A percentile compares a stretch with the other conserved stretches of the same genome.
phyloP scores from a whole-genome alignment of 1,139 yeast genomes.

The Debaryomycetaceae sp. region DNA sequence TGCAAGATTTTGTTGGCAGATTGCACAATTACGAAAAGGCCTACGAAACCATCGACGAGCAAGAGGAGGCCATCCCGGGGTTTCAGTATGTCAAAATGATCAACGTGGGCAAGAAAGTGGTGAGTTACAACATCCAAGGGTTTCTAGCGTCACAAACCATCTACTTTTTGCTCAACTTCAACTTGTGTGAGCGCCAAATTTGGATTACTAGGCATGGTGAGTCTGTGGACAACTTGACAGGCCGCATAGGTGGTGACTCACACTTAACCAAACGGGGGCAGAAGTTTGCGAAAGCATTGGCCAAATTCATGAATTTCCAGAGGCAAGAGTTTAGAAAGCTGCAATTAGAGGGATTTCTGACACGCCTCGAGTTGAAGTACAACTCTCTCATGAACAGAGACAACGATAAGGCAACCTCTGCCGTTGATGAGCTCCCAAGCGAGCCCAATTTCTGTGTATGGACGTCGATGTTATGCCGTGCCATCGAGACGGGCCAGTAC shows the following conservation, averaged over 20 bases:
- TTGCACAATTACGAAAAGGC: slow-evolving; percentile 82
- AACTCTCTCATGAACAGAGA: slow-evolving; percentile 20
- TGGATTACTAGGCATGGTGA: slow-evolving; percentile 98
- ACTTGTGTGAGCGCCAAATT: slow-evolving; percentile 83
- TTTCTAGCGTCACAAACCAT: slow-evolving; percentile 91
- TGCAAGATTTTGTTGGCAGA: slow-evolving; percentile 78
- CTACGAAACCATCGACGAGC: slow-evolving; percentile 83
- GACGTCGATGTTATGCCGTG: slow-evolving; percentile 82
- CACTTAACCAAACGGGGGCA: slow-evolving; percentile 73
- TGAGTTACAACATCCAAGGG: slow-evolving; percentile 87
- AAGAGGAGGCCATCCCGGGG: slow-evolving; percentile 55
- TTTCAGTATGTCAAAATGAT: slow-evolving; percentile 93
- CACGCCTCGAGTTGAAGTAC: slow-evolving; percentile 39
- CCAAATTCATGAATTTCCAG: slow-evolving; percentile 71
- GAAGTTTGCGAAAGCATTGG: slow-evolving; percentile 66
- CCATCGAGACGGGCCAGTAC: slow-evolving; percentile 71
- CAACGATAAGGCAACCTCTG: slow-evolving; percentile 18
- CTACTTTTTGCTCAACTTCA: slow-evolving; percentile 84
- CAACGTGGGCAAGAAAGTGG: slow-evolving; percentile 91
- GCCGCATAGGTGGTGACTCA: slow-evolving; percentile 90
- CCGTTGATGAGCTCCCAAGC: slow-evolving; percentile 41
- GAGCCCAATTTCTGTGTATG: slow-evolving; percentile 82
- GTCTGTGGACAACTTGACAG: slow-evolving; percentile 75
- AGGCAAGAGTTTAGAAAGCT: slow-evolving; percentile 63
- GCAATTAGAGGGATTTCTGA: slow-evolving; percentile 53